A percentile compares a stretch with the other conserved stretches of the same genome.
Evolutionary conservation across 148 eudicot species (phyloP).

Genomic region (Hydrangea macrophylla): DNA sequence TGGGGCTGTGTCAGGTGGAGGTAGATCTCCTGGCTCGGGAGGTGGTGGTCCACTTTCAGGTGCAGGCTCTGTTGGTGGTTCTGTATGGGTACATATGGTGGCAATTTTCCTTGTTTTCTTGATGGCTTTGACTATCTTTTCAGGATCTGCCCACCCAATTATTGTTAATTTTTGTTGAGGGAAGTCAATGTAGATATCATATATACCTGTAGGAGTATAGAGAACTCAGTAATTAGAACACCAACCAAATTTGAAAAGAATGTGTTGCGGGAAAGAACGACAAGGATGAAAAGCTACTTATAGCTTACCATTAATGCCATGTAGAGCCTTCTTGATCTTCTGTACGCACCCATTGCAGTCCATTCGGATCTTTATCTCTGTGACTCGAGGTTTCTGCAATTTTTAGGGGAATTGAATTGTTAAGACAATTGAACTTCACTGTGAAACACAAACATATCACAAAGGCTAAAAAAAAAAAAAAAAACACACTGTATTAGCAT

Average conservation of each 20-base stretch:
- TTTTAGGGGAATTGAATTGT: constrained; percentile 16
- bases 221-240: too few relatives aligned
- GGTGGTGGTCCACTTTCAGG: constrained; percentile 28
- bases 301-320: constrained; percentile 69
- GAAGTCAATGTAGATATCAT: constrained; percentile 60
- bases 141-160: constrained; percentile 83
- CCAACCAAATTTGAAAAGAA: constrained; percentile 12
- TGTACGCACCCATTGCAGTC: constrained; percentile 97
- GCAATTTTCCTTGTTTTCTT: constrained; percentile 75
- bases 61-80: constrained; percentile 31
- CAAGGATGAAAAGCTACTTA: neutral
- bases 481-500: neutral
- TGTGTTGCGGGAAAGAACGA: neutral
- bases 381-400: constrained; percentile 77
- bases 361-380: constrained; percentile 81
- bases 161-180: constrained; percentile 70
- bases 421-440: constrained; percentile 5
- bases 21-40: constrained; percentile 15
- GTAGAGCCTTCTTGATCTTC: constrained; percentile 85
- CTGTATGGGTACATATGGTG: constrained; percentile 68
- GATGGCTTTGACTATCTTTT: constrained; percentile 73
- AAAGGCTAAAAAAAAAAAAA: constrained; percentile 3
- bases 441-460: too few relatives aligned
- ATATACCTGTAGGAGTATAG: constrained; percentile 75
- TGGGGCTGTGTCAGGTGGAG: constrained; percentile 19